phyloP scores from a whole-genome alignment of 768 basidiomycete genomes.

The Mrakia hoshinonis region DNA sequence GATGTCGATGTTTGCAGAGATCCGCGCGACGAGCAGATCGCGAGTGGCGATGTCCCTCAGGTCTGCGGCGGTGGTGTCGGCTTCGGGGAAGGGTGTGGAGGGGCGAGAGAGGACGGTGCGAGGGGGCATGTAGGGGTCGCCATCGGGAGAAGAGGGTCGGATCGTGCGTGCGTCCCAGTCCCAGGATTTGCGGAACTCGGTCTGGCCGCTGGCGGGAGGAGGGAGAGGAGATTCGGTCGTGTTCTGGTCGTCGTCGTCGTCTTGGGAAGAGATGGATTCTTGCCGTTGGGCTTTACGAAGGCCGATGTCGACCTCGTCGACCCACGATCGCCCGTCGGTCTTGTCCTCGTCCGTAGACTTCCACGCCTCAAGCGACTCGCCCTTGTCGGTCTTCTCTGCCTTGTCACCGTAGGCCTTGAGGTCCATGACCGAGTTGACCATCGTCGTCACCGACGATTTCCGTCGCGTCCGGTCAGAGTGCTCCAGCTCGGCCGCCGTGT shows the following conservation, averaged over 20 bases:
- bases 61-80: background rate
- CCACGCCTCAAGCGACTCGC: background rate
- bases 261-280: background rate
- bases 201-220: background rate
- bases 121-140: background rate
- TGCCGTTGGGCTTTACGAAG: background rate
- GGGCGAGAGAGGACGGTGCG: background rate
- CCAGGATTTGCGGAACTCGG: background rate
- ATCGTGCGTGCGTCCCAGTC: slow-evolving; percentile 4
- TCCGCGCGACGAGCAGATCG: slow-evolving; percentile 2
- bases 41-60: slow-evolving; percentile 11
- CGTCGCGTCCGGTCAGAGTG: background rate
- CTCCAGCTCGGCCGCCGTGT: slow-evolving; percentile 1
- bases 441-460: slow-evolving; percentile 3
- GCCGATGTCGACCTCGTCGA: slow-evolving; percentile 3
- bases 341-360: background rate
- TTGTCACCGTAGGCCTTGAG: slow-evolving; percentile 2
- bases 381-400: background rate
- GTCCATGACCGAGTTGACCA: slow-evolving; percentile 16
- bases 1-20: slow-evolving; percentile 17
- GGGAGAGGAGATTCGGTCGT: background rate
- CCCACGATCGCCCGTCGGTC: background rate
- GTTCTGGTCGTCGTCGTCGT: background rate
- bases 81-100: background rate
- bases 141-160: background rate